Conservation (phyloP, 176 grass and related monocot species). For the Bromus sterilis region DNA sequence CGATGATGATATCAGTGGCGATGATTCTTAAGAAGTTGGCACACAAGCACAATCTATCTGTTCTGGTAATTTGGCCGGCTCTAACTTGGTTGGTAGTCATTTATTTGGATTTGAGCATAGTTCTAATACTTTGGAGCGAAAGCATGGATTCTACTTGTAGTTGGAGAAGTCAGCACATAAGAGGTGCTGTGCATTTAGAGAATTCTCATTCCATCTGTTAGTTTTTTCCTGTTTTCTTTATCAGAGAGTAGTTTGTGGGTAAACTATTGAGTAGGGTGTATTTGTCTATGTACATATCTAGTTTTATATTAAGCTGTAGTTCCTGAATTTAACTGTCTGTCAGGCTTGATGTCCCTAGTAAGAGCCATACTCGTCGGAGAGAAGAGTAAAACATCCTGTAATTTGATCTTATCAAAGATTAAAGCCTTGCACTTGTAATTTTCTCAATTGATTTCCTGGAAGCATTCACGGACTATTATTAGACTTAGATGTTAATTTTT, state of each 20-base stretch:
- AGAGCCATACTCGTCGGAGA: not conserved
- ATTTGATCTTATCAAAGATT: not conserved
- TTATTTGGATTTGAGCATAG: not conserved
- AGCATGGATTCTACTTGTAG: too few relatives aligned
- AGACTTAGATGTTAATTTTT: not conserved
- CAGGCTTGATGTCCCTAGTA: not conserved
- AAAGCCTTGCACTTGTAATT: not conserved
- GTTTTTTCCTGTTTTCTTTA: not conserved
- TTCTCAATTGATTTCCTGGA: not conserved
- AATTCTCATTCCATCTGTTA: not conserved
- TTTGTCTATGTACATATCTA: not conserved
- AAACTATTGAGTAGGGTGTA: not conserved
- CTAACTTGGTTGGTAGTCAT: not conserved
- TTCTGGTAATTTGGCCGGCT: slow-evolving; percentile 39
- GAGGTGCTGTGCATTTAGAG: not conserved
- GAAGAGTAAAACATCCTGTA: not conserved
- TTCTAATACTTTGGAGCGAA: not conserved
- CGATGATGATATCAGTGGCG: slow-evolving; percentile 57
- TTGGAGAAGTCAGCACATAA: too few relatives aligned
- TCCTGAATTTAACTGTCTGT: not conserved
- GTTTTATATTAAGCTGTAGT: not conserved
- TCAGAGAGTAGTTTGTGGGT: not conserved
- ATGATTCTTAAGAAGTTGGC: slow-evolving; percentile 70
- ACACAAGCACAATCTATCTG: slow-evolving; percentile 58
- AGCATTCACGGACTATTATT: not conserved